phyloP scores from a whole-genome alignment of 192 early-diverging fungal genomes.

The Linnemannia exigua region DNA sequence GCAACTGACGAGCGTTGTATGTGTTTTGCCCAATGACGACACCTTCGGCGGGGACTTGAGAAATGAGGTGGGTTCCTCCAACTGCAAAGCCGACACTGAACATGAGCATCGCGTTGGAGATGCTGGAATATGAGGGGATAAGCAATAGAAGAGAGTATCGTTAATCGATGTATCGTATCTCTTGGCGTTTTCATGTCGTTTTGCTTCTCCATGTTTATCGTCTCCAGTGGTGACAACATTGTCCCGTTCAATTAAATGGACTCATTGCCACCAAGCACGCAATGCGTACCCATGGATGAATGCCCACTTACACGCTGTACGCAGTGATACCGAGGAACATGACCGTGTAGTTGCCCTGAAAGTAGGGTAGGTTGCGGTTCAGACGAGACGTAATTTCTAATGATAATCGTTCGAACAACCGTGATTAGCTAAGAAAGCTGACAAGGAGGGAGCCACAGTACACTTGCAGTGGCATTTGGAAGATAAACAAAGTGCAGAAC shows the following conservation, averaged over 20 bases:
- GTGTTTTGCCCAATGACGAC: conserved; percentile 35
- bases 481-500: background rate
- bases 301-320: conserved; percentile 64
- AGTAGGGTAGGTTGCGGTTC: conserved; percentile 69
- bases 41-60: conserved; percentile 58
- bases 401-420: background rate
- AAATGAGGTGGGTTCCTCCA: conserved; percentile 64
- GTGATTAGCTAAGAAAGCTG: background rate
- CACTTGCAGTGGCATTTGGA: background rate
- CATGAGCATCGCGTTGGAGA: conserved; percentile 64
- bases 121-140: conserved; percentile 53
- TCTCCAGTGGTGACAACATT: no score
- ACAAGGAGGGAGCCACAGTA: background rate
- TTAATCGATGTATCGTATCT: background rate
- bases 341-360: conserved; percentile 71
- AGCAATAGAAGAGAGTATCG: background rate
- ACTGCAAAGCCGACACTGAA: conserved; percentile 61
- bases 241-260: background rate
- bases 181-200: no score
- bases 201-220: no score
- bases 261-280: background rate
- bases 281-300: background rate
- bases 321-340: conserved; percentile 67
- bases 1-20: conserved; percentile 59
- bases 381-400: conserved; percentile 43